These are phyloP conservation scores for Alternaria ventricosa DNA, from an alignment of 2,329 filamentous ascomycete species.

Conservation along the genomic window DNA sequence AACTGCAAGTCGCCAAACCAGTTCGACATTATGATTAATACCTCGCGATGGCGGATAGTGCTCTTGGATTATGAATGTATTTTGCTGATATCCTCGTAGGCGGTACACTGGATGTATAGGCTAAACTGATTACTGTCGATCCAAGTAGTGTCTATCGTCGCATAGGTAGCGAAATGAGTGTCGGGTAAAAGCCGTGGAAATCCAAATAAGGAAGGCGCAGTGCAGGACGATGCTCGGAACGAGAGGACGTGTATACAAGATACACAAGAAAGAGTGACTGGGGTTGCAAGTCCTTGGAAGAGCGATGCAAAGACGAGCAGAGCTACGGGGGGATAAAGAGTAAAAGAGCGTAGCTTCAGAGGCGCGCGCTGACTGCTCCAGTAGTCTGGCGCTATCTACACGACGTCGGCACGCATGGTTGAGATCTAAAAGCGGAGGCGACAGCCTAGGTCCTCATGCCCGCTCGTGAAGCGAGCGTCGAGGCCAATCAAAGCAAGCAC, in stretches of 20 bases:
- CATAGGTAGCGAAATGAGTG: slow-evolving; percentile 5
- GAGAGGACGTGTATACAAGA: slow-evolving; percentile 44
- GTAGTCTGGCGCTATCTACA: slow-evolving; percentile 35
- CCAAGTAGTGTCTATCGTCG: background rate
- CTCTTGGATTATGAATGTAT: background rate
- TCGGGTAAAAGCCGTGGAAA: slow-evolving; percentile 23
- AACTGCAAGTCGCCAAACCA: slow-evolving; percentile 46
- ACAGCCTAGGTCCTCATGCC: slow-evolving; percentile 34
- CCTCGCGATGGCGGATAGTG: background rate
- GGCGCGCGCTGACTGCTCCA: slow-evolving; percentile 26
- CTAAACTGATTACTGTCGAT: background rate
- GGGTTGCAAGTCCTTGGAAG: slow-evolving; percentile 25
- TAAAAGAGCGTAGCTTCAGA: slow-evolving; percentile 34
- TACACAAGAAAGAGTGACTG: slow-evolving; percentile 38
- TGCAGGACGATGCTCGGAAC: slow-evolving; percentile 21
- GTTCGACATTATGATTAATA: slow-evolving; percentile 19
- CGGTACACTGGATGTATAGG: background rate
- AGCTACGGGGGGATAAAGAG: slow-evolving; percentile 27
- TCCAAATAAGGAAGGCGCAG: slow-evolving; percentile 19
- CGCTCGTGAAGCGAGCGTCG: slow-evolving; percentile 21
- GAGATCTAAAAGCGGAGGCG: slow-evolving; percentile 44
- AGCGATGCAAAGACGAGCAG: slow-evolving; percentile 23
- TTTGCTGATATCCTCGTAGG: background rate
- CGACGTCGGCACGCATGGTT: slow-evolving; percentile 33
- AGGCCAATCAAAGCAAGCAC: slow-evolving; percentile 30